phyloP scores from a whole-genome alignment of 345 rosid genomes.

The Boechera divaricarpa region DNA sequence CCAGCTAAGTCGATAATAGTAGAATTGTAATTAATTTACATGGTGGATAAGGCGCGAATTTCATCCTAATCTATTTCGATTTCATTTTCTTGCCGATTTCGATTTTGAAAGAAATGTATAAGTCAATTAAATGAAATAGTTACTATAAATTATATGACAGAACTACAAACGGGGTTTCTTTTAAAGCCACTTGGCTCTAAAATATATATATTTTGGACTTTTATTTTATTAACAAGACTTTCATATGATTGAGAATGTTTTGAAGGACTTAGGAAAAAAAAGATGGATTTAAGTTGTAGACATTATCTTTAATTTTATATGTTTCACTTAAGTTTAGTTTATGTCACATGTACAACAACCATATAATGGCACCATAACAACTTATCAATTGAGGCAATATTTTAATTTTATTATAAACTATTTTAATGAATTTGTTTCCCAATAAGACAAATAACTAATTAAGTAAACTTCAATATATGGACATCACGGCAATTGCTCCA shows the following conservation, averaged over 20 bases:
- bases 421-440: background rate
- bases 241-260: slow-evolving; percentile 25
- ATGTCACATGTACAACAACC: slow-evolving; percentile 42
- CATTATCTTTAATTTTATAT: slow-evolving; percentile 20
- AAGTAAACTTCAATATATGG: slow-evolving; percentile 7
- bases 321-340: slow-evolving; percentile 25
- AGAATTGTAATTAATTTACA: slow-evolving; percentile 15
- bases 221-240: slow-evolving; percentile 11
- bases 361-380: slow-evolving; percentile 31
- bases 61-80: slow-evolving; percentile 11
- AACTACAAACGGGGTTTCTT: background rate
- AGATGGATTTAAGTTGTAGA: background rate
- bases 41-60: slow-evolving; percentile 16
- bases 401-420: slow-evolving; percentile 4
- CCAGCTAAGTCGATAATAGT: slow-evolving; percentile 35
- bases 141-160: background rate
- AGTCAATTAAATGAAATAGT: slow-evolving; percentile 6
- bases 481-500: slow-evolving; percentile 1
- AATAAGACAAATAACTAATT: background rate
- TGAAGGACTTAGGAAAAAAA: background rate
- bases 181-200: slow-evolving; percentile 12
- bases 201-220: background rate
- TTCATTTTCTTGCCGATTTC: background rate
- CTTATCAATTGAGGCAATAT: slow-evolving; percentile 22
- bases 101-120: slow-evolving; percentile 8